Base-by-base conservation (phyloP, 164 flowering plant species). In the Cinnamomum chago region DNA sequence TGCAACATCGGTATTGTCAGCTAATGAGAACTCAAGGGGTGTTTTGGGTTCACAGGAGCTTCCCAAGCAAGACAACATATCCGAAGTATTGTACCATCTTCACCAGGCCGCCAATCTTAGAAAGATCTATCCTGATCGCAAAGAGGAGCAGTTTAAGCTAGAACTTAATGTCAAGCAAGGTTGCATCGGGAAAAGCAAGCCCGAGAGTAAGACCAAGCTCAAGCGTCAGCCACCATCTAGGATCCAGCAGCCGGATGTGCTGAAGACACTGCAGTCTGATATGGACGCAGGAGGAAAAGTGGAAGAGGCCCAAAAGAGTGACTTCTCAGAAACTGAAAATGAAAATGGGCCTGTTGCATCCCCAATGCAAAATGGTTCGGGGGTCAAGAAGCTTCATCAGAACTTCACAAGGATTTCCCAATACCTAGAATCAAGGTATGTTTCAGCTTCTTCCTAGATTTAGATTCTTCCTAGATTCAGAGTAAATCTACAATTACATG, bases 91-190 rank as follows among this genome's bases (percentile, higher is more conserved):
- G 14, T 75, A 50, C 78, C 76, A 74, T 67, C 77, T 81, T 74
- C 86, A 86, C 71, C 81, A 81, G 74, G 18, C 73, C 23, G 15
- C 73, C 23, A 82, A 75, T 78, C 50, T 74, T 28, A 76, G 84
- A 73, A 88, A 81, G 75, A 58, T 74, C 33, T 68, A 75, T 24
- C 85, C 80, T 27, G 94, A 89, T 25, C 83, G 79, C 52, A 92
- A 89, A 70, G 90, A 88, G 24, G 91, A 88, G 70, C 90, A 84
- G 69, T 84, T 88, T 76, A 90, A 87, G 82, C 85, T 85, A 74
- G 86, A 83, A 50, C 82, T 85, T 17, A 87, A 82, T 79, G 79
- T 85, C 67, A 88, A 86, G 71, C 91, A 87, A 74, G 92, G 90
- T 51, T 86, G 90, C n/a, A 84, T 88, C 68, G 84, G 88, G 76